These are phyloP conservation scores for Boletus pseudo-olivaceus DNA, from an alignment of 768 basidiomycete genomes.

Conservation along the genomic window DNA sequence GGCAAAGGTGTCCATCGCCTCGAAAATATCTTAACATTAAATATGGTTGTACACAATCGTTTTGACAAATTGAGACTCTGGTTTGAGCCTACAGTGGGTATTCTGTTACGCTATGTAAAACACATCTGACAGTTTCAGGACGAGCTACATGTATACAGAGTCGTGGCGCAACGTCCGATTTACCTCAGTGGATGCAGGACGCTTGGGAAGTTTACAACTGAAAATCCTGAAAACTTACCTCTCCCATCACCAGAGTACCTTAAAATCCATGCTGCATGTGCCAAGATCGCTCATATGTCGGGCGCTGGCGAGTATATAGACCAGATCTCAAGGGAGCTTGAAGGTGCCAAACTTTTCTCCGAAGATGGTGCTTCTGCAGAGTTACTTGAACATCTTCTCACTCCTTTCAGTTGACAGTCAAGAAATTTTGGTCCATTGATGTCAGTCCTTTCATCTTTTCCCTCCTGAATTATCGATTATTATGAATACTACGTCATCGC, in stretches of 20 bases:
- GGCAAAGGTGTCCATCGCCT: background rate
- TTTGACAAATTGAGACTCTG: background rate
- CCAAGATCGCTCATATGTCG: background rate
- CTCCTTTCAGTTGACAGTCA: background rate
- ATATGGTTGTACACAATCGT: background rate
- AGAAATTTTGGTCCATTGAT: too few species aligned
- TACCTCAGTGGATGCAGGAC: background rate
- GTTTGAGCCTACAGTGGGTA: background rate
- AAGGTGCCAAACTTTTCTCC: background rate
- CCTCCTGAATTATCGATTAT: too few species aligned
- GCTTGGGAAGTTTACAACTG: background rate
- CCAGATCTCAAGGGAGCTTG: background rate
- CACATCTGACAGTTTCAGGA: background rate
- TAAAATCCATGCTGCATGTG: background rate
- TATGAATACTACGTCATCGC: constrained; percentile 30
- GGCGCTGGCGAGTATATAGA: background rate
- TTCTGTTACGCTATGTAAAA: background rate
- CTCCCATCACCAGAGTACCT: background rate
- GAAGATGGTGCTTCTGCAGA: background rate
- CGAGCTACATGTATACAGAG: background rate
- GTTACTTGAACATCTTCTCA: background rate
- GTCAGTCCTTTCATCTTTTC: too few species aligned
- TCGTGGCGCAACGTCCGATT: background rate
- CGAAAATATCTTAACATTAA: background rate
- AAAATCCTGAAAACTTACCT: background rate